Percentiles rank a stretch among this genome's conserved stretches.
phyloP scores from a whole-genome alignment of 306 rosid genomes.

The Cicer arietinum region DNA sequence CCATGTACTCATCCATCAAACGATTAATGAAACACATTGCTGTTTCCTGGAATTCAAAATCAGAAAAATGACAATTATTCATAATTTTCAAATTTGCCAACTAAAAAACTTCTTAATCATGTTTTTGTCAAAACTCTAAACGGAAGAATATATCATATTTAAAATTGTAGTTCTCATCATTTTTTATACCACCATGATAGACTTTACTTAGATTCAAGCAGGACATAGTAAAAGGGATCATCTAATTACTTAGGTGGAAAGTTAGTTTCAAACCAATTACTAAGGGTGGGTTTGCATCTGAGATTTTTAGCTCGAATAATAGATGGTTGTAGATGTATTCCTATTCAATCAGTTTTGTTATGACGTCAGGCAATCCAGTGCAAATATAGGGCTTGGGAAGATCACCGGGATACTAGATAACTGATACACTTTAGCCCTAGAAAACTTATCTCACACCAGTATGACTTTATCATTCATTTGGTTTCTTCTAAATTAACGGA shows the following conservation, averaged over 20 bases:
- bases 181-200: constrained; percentile 9
- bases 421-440: neutral
- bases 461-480: neutral
- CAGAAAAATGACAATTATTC: neutral
- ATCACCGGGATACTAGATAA: neutral
- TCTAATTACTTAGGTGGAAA: neutral
- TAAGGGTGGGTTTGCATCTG: constrained; percentile 1
- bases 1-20: constrained; percentile 56
- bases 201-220: neutral
- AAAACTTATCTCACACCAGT: neutral
- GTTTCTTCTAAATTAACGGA: constrained; percentile 26
- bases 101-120: neutral
- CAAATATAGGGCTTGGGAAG: neutral
- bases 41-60: constrained; percentile 58
- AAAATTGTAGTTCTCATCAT: neutral
- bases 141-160: no score
- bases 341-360: neutral
- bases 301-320: neutral
- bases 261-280: neutral
- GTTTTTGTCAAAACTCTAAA: constrained; percentile 2
- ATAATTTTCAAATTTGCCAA: neutral
- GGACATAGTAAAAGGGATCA: neutral
- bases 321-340: neutral
- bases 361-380: neutral
- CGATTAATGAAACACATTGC: constrained; percentile 73